A percentile compares a stretch with the other conserved stretches of the same genome.
Evolutionary conservation across 192 early-diverging fungal species (phyloP).

Genomic region (Phlyctochytrium bullatum): DNA sequence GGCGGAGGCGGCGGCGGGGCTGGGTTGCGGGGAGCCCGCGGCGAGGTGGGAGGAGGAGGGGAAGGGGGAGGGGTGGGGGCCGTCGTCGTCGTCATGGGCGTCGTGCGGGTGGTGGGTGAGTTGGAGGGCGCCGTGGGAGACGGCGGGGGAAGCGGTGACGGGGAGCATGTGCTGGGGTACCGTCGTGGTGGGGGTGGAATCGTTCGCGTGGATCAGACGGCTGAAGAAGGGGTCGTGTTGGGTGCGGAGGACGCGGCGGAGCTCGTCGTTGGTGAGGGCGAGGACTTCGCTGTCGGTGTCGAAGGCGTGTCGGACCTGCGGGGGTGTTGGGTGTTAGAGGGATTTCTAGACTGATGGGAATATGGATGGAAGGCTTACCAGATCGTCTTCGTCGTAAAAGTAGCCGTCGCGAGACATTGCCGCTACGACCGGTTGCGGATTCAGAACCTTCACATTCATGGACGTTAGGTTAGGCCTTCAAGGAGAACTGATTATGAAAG

Average conservation of each 20-base stretch:
- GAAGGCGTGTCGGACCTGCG: conserved; percentile 8
- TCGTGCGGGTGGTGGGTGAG: background rate
- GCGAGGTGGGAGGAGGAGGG: too few species aligned
- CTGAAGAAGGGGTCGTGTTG: conserved; percentile 5
- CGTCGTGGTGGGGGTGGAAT: background rate
- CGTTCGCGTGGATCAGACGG: background rate
- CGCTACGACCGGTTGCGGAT: conserved; percentile 4
- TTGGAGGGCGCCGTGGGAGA: background rate
- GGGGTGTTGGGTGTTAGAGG: too few species aligned
- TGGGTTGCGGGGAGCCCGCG: too few species aligned
- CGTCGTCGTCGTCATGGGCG: background rate
- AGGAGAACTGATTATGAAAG: too few species aligned
- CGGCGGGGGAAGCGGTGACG: background rate
- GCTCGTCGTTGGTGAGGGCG: conserved; percentile 6
- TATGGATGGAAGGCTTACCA: conserved; percentile 5
- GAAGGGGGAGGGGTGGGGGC: background rate
- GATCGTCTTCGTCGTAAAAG: conserved; percentile 11
- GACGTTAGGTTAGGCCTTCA: too few species aligned
- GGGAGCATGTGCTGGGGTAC: background rate
- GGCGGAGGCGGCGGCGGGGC: too few species aligned
- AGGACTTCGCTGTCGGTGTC: background rate
- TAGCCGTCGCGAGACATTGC: conserved; percentile 1
- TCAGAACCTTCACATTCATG: too few species aligned
- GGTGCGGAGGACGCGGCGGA: conserved; percentile 1
- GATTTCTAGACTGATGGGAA: too few species aligned